Evolutionary conservation across 1,284 basidiomycete genomes (phyloP).

Genomic region (Fomes fomentarius): DNA sequence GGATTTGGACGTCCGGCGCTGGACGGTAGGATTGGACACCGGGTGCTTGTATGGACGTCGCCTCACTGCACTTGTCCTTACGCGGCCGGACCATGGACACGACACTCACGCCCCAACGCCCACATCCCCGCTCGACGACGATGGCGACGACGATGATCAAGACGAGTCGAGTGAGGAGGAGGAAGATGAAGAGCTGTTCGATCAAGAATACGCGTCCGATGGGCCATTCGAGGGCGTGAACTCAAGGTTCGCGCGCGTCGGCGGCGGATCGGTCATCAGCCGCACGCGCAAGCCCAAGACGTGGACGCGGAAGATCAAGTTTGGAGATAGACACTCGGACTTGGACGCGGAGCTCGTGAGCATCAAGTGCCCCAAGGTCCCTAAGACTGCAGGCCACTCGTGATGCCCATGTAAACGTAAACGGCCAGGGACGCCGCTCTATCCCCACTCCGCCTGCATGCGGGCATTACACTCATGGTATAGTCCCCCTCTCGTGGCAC

Average conservation of each 20-base stretch:
- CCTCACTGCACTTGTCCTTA: constrained; percentile 63
- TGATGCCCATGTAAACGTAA: no score
- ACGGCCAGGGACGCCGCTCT: no score
- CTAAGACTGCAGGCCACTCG: constrained; percentile 16
- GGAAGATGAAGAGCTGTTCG: constrained; percentile 20
- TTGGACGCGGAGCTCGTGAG: constrained; percentile 29
- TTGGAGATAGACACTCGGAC: constrained; percentile 28
- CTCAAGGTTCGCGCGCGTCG: constrained; percentile 14
- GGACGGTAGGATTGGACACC: constrained; percentile 81
- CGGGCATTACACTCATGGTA: no score
- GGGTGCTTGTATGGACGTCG: constrained; percentile 73
- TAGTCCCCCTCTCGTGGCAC: no score
- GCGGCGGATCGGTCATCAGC: constrained; percentile 12
- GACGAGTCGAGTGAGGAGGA: constrained; percentile 29
- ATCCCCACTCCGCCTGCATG: no score
- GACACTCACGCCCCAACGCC: not conserved
- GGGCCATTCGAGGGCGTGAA: constrained; percentile 14
- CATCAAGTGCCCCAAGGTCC: constrained; percentile 29
- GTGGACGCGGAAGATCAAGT: constrained; percentile 25
- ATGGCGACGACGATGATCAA: constrained; percentile 25
- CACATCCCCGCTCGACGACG: constrained; percentile 6
- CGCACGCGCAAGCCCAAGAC: constrained; percentile 22
- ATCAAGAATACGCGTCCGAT: constrained; percentile 7
- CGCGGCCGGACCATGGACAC: constrained; percentile 27
- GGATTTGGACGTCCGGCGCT: constrained; percentile 78